Evolutionary conservation across 2,329 filamentous ascomycete genomes (phyloP), one percentile per base, ranked within the genome.

Genomic region (Cercospora janseana): DNA sequence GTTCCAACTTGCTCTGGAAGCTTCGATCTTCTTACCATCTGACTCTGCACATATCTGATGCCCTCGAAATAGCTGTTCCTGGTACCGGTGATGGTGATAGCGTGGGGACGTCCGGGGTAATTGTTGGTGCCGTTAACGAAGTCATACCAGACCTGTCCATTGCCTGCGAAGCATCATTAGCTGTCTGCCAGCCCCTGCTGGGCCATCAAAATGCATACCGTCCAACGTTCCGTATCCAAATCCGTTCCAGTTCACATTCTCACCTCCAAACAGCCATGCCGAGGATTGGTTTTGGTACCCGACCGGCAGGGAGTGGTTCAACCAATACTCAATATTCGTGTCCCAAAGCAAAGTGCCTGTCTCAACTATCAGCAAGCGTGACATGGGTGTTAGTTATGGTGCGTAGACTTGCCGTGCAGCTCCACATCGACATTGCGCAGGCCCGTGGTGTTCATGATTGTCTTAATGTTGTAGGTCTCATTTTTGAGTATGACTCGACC

Each of bases 131-230:
- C 67, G 20, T 67, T 62, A 46, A 60, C 54, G 27, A 53, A 59
- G 10, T 79, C 70, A 57, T 82, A 82, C 79, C 79, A 83, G 2
- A 73, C 70, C 56, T 82, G 75, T 2, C 80, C 80, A 59, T 82
- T 82, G 5, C 80, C 42, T 44, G 15, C 26, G n/a, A 8, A 4
- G 20, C 10, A 23, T 6, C 20, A 18, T 38, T 23, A 38, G 35
- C 20, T 4, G 26, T 24, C 12, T 38, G 4, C 10, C 27, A n/a
- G 8, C n/a, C 31, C 7, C 9, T 6, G 12, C 16, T 23, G 12
- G 16, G 6, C n/a, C 13, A 6, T 12, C 7, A 12, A 20, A 24
- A 7, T 8, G n/a, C 27, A 10, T 32, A 44, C 41, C 80, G 59
- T 82, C 72, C 7, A 82, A 65, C 2, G 75, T 80, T 5, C 80